Percentiles rank a stretch among this genome's conserved stretches.
These are phyloP conservation scores for Suillus tomentosus DNA, from an alignment of 768 basidiomycete species.

Conservation along the genomic window DNA sequence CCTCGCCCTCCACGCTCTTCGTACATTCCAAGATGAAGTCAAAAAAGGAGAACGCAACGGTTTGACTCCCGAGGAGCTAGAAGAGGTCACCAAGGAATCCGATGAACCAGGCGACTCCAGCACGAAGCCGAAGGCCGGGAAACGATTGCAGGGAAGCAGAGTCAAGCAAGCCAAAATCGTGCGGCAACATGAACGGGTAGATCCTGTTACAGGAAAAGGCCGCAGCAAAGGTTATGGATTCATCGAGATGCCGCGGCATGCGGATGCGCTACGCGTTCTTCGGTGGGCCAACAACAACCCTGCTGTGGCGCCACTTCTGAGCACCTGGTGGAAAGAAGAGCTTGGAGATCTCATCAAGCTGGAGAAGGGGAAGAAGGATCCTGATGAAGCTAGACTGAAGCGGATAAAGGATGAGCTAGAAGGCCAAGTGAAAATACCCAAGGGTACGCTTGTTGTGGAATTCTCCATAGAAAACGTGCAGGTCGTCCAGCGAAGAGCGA, in stretches of 20 bases:
- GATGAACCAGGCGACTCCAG: constrained; percentile 19
- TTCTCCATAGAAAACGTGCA: constrained; percentile 96
- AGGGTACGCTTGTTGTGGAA: constrained; percentile 78
- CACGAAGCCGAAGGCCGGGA: constrained; percentile 25
- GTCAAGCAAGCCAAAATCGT: constrained; percentile 94
- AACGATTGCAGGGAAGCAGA: constrained; percentile 28
- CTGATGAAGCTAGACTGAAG: constrained; percentile 54
- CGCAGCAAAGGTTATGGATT: constrained; percentile 95
- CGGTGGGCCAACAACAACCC: constrained; percentile 95
- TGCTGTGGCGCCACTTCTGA: constrained; percentile 61
- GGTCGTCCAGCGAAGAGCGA: constrained; percentile 76
- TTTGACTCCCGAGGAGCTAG: constrained; percentile 73
- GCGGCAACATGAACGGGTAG: constrained; percentile 85
- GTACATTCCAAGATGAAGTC: constrained; percentile 80
- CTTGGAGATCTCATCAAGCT: constrained; percentile 55
- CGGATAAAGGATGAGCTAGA: constrained; percentile 59
- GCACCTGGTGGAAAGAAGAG: constrained; percentile 87
- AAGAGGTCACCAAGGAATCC: constrained; percentile 40
- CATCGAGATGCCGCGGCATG: constrained; percentile 84
- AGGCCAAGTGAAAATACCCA: constrained; percentile 38
- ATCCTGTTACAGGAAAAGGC: constrained; percentile 83
- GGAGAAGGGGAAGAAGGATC: constrained; percentile 50
- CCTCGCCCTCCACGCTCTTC: constrained; percentile 78
- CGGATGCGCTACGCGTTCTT: constrained; percentile 87
- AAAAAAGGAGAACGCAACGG: constrained; percentile 56